Conservation (phyloP, 2,329 filamentous ascomycete genomes). For the Graphilbum fragrans region DNA sequence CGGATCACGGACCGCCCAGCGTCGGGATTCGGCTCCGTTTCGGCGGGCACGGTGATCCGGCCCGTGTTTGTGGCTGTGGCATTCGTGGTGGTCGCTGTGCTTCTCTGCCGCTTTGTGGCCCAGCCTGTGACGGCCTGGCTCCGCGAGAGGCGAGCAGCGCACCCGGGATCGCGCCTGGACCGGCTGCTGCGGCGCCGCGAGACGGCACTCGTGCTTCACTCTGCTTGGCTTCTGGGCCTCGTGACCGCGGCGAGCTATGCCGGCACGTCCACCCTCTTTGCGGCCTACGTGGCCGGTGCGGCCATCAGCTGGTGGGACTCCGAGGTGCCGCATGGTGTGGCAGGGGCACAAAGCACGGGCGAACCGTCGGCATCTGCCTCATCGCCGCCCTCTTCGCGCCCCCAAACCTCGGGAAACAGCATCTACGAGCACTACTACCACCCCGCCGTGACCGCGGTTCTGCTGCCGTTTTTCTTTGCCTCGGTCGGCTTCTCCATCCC, state of each 20-base stretch:
- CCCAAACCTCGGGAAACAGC: constrained; percentile 3
- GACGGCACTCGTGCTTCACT: constrained; percentile 33
- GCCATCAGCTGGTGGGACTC: constrained; percentile 47
- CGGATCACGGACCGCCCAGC: neutral
- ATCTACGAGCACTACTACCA: constrained; percentile 28
- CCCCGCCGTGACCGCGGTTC: constrained; percentile 30
- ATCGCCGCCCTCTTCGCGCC: no score
- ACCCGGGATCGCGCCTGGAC: constrained; percentile 12
- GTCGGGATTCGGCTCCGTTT: no score
- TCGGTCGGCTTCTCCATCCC: constrained; percentile 70
- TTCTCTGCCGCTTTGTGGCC: constrained; percentile 31
- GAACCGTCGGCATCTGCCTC: no score
- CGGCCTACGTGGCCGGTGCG: constrained; percentile 50
- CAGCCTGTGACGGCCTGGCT: constrained; percentile 26
- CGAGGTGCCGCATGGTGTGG: constrained; percentile 15
- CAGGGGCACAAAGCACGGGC: neutral
- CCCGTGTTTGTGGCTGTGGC: constrained; percentile 35
- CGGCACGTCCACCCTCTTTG: constrained; percentile 50
- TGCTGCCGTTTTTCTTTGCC: constrained; percentile 65
- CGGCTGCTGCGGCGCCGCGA: constrained; percentile 16
- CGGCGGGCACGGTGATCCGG: constrained; percentile 26
- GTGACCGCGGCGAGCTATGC: constrained; percentile 43
- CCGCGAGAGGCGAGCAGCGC: constrained; percentile 17
- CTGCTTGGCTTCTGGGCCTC: constrained; percentile 32
- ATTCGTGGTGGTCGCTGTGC: constrained; percentile 35